Evolutionary conservation across 2,329 filamentous ascomycete species (phyloP).

Genomic region (Neodidymelliopsis sp.): DNA sequence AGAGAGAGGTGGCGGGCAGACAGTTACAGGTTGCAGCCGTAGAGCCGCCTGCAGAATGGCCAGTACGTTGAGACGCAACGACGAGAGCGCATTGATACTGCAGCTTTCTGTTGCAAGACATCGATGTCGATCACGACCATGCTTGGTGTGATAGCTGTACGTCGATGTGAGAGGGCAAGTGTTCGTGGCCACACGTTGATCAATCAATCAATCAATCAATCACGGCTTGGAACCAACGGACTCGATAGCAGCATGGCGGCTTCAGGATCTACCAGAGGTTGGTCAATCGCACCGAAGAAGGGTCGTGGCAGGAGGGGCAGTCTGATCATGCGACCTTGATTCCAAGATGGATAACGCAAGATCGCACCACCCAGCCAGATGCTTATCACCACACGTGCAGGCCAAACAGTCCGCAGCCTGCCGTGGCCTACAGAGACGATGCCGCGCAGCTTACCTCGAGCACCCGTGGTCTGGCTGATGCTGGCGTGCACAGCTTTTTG

Average conservation of each 20-base stretch:
- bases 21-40: constrained; percentile 19
- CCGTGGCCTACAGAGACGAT: constrained; percentile 10
- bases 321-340: constrained; percentile 37
- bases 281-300: constrained; percentile 24
- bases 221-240: constrained; percentile 16
- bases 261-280: constrained; percentile 31
- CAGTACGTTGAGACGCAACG: constrained; percentile 14
- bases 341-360: constrained; percentile 18
- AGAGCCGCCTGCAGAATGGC: constrained; percentile 18
- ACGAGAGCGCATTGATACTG: constrained; percentile 1
- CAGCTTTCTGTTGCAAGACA: constrained; percentile 4
- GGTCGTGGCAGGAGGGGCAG: constrained; percentile 32
- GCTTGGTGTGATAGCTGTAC: constrained; percentile 20
- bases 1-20: constrained; percentile 14
- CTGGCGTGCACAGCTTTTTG: constrained; percentile 35
- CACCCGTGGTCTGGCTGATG: constrained; percentile 14
- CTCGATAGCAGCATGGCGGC: constrained; percentile 21
- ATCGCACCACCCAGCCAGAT: constrained; percentile 22
- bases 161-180: constrained; percentile 12
- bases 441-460: constrained; percentile 8
- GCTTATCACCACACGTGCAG: constrained; percentile 23
- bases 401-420: constrained; percentile 11
- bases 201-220: constrained; percentile 1
- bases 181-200: constrained; percentile 12
- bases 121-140: constrained; percentile 11